These are phyloP conservation scores for Solanum paucissectum DNA, from an alignment of 257 asterid species.

Conservation along the genomic window DNA sequence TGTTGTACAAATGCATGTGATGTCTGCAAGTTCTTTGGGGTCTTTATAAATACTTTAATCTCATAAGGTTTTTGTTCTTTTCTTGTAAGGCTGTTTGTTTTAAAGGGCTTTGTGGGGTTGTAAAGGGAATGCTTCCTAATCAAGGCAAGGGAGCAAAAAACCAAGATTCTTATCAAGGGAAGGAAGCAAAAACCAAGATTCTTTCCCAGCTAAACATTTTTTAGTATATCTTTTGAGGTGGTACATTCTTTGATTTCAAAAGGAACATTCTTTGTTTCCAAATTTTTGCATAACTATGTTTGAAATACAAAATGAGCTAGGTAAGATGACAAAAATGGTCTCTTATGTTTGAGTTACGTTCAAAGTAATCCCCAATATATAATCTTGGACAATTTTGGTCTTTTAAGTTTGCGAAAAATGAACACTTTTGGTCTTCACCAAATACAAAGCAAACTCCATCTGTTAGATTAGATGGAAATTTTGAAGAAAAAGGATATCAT, in stretches of 20 bases:
- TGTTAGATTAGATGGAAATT: background rate
- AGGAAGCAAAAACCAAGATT: constrained; percentile 18
- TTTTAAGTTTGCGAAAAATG: background rate
- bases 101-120: constrained; percentile 33
- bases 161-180: constrained; percentile 25
- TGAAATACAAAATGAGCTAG: background rate
- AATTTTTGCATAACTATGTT: background rate
- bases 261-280: background rate
- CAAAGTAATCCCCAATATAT: background rate
- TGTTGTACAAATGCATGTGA: constrained; percentile 5
- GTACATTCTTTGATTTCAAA: constrained; percentile 10
- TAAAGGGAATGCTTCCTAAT: constrained; percentile 47
- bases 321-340: background rate
- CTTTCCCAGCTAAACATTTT: background rate
- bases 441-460: background rate
- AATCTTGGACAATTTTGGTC: background rate
- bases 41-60: constrained; percentile 10
- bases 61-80: constrained; percentile 42
- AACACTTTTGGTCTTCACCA: background rate
- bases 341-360: background rate
- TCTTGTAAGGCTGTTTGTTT: constrained; percentile 56
- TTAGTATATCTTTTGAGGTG: background rate
- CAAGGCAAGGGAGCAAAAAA: constrained; percentile 1
- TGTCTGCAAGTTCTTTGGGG: constrained; percentile 1
- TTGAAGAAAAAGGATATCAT: background rate